Percentiles rank a stretch among this genome's conserved stretches.
These are phyloP conservation scores for Hibiscus syriacus DNA, from an alignment of 345 rosid genomes.

Conservation along the genomic window DNA sequence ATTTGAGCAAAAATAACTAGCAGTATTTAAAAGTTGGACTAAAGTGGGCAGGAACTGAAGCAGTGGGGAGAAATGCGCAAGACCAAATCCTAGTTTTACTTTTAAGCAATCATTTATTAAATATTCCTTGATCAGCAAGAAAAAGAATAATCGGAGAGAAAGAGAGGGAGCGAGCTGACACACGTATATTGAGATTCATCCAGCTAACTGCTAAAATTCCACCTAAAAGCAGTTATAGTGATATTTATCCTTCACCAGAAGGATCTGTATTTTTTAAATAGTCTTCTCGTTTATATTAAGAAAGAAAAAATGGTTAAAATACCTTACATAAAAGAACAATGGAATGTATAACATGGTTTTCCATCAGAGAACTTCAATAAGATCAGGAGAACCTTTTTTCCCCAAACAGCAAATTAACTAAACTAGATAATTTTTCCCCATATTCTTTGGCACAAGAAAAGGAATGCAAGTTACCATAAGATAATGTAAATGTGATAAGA, in stretches of 20 bases:
- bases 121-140: background rate
- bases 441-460: constrained; percentile 31
- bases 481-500: constrained; percentile 56
- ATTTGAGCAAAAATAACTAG: background rate
- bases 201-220: background rate
- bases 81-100: background rate
- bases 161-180: background rate
- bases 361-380: too few species aligned
- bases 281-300: background rate
- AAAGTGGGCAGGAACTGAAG: background rate
- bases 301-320: background rate
- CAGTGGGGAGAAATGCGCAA: background rate
- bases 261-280: background rate
- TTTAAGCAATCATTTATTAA: background rate
- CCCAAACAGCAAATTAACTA: background rate
- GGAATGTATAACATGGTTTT: too few species aligned
- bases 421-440: too few species aligned
- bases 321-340: background rate
- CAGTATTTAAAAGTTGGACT: background rate
- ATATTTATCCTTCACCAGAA: background rate
- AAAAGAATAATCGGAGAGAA: background rate
- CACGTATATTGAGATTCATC: background rate
- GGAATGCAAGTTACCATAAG: constrained; percentile 78
- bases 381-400: background rate
- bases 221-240: background rate